Conservation (phyloP, 2,329 filamentous ascomycete genomes). For the Aspergillus costaricaensis region DNA sequence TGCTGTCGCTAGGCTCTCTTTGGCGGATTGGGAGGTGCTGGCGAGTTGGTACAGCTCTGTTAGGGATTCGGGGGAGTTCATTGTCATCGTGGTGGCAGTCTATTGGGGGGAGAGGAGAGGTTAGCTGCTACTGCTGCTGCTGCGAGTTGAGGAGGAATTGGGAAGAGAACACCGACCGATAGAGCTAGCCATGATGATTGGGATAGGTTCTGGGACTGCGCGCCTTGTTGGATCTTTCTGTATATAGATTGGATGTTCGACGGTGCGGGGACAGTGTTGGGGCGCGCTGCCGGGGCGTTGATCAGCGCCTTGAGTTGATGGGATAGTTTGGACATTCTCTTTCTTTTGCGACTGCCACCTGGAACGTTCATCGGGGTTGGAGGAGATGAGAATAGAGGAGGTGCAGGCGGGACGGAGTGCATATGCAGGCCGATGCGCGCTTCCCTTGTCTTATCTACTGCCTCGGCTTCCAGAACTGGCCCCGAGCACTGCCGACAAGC, state of each 20-base stretch:
- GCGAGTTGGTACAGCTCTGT: constrained; percentile 59
- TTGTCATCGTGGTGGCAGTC: constrained; percentile 80
- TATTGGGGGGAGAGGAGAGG: constrained; percentile 37
- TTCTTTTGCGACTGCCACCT: not conserved
- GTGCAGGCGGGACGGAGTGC: not conserved
- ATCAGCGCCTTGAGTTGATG: constrained; percentile 71
- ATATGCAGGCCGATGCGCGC: not conserved
- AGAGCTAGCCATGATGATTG: constrained; percentile 66
- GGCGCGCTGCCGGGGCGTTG: constrained; percentile 67
- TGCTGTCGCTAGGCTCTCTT: constrained; percentile 34
- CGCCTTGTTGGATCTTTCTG: constrained; percentile 64
- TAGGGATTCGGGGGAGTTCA: constrained; percentile 80
- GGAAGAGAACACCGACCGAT: constrained; percentile 50
- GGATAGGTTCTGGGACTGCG: constrained; percentile 63
- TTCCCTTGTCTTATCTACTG: not conserved
- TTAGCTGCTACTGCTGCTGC: not conserved
- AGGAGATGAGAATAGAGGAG: not conserved
- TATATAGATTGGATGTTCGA: constrained; percentile 65
- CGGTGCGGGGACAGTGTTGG: constrained; percentile 66
- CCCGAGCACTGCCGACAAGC: not conserved
- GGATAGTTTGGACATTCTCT: constrained; percentile 70
- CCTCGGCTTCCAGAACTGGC: not conserved
- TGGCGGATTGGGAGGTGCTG: constrained; percentile 29
- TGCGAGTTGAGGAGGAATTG: not conserved
- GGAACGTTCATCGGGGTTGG: not conserved